Base-by-base conservation (phyloP, 169 alveolate species). In the Eimeria maxima region DNA sequence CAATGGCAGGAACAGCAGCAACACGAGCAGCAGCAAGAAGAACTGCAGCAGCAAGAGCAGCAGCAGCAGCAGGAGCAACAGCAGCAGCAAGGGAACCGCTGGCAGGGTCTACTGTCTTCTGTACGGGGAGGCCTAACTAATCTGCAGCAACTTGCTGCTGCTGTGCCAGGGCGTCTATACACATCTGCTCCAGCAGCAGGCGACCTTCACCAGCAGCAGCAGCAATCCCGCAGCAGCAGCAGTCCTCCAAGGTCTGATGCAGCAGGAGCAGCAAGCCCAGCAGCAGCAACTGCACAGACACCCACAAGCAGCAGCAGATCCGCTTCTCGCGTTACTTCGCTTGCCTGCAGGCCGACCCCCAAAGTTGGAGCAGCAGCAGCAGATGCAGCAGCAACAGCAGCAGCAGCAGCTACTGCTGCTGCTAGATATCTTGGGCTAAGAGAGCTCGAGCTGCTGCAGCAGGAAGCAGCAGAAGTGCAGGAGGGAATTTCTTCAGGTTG, bases 131-230 rank as follows among this genome's bases (percentile, higher is more conserved):
- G 60, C 60, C 60, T 53, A 7, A 53, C 10, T 53, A 53, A 53
- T 53, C 60, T 53, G 60, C 60, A 53, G 60, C 60, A 53, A 3
- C 60, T 53, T 53, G 60, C 60, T 65, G 84, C 50, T 73, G 55
- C 55, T 38, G 84, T 73, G 7, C 84, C 84, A 1, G 84, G 84
- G 84, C 84, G 84, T 73, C 55, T 73, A 47, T 73, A 73, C 84
- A 73, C 84, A 8, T 47, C 84, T n/a, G 29, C 84, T 8, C 20
- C 84, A 20, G 50, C 84, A 10, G 50, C 84, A 38, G 84, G 50
- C 20, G 84, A 38, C 50, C 84, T 5, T 4, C 84, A 73, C 50
- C 84, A 29, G 84, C 50, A n/a, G 50, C 84, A 73, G 55, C 84
- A 73, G 84, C 84, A 67, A 24, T 29, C 27, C 0, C 60, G 60